Conservation (phyloP, 768 basidiomycete genomes). For the Phallus indusiatus region DNA sequence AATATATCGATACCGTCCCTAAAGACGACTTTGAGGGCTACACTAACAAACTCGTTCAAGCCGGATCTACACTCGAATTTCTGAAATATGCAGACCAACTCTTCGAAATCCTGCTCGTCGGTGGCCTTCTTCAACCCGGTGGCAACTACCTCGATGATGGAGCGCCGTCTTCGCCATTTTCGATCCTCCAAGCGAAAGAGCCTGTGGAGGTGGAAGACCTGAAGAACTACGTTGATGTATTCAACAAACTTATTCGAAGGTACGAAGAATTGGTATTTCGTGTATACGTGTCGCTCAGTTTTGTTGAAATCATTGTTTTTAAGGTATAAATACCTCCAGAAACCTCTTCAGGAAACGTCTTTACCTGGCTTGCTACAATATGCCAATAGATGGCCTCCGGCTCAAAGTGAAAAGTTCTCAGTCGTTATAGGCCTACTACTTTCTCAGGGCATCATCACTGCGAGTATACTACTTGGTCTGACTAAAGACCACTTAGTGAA, state of each 20-base stretch:
- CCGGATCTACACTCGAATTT: constrained; percentile 87
- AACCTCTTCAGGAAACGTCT: constrained; percentile 80
- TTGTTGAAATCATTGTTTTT: constrained; percentile 6
- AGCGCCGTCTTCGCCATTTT: constrained; percentile 80
- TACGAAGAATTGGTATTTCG: constrained; percentile 22
- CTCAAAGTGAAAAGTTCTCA: constrained; percentile 75
- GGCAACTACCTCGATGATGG: constrained; percentile 85
- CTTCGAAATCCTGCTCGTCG: constrained; percentile 93
- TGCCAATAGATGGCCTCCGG: constrained; percentile 71
- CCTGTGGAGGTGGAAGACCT: constrained; percentile 76
- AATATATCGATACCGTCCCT: constrained; percentile 77
- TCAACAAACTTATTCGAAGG: constrained; percentile 95
- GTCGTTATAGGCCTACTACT: constrained; percentile 75
- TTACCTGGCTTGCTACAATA: constrained; percentile 84
- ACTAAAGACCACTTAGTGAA: constrained; percentile 94
- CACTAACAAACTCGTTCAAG: constrained; percentile 77
- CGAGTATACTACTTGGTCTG: constrained; percentile 69
- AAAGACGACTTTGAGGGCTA: constrained; percentile 76
- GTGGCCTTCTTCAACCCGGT: constrained; percentile 93
- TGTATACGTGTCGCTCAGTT: background rate
- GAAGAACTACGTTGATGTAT: constrained; percentile 88
- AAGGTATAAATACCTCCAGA: constrained; percentile 99
- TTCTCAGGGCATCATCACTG: constrained; percentile 72
- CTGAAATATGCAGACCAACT: constrained; percentile 96
- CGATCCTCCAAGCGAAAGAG: constrained; percentile 72